phyloP scores from a whole-genome alignment of 2,329 filamentous ascomycete species.

The Fusarium sp. region DNA sequence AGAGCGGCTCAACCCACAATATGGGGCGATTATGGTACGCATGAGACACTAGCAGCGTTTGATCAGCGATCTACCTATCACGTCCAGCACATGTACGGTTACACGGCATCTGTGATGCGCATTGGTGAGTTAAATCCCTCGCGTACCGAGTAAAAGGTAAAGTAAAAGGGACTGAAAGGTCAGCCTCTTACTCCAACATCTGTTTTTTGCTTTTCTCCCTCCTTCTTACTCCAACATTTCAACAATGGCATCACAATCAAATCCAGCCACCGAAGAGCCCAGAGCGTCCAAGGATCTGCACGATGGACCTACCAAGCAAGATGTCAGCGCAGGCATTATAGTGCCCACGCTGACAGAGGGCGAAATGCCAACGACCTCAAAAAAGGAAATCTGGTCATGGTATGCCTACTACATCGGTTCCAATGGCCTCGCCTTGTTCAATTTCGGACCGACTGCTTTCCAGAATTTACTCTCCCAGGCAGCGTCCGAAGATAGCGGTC shows the following conservation, averaged over 20 bases:
- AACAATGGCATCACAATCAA: constrained; percentile 1
- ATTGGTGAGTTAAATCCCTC: constrained; percentile 18
- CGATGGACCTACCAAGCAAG: not conserved
- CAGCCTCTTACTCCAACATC: not conserved
- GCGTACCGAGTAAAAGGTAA: no score
- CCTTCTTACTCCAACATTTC: no score
- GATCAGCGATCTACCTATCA: constrained; percentile 13
- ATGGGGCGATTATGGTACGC: constrained; percentile 9
- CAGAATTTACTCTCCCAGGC: constrained; percentile 73
- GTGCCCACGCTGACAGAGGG: constrained; percentile 23
- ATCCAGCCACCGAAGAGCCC: not conserved
- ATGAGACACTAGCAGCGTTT: constrained; percentile 8
- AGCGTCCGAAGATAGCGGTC: constrained; percentile 62
- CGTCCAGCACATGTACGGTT: constrained; percentile 4
- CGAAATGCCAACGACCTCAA: constrained; percentile 25
- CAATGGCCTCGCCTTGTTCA: constrained; percentile 72
- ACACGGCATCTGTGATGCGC: constrained; percentile 12
- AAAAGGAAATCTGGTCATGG: constrained; percentile 42
- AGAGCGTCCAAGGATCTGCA: not conserved
- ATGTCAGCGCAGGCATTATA: constrained; percentile 16
- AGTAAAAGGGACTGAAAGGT: not conserved
- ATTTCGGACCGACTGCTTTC: constrained; percentile 72
- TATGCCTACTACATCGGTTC: constrained; percentile 72
- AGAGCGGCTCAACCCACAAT: not conserved
- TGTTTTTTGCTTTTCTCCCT: not conserved